Percentiles rank a stretch among this genome's conserved stretches.
phyloP scores from a whole-genome alignment of 1,284 basidiomycete species.

The Exobasidium rhododendri region DNA sequence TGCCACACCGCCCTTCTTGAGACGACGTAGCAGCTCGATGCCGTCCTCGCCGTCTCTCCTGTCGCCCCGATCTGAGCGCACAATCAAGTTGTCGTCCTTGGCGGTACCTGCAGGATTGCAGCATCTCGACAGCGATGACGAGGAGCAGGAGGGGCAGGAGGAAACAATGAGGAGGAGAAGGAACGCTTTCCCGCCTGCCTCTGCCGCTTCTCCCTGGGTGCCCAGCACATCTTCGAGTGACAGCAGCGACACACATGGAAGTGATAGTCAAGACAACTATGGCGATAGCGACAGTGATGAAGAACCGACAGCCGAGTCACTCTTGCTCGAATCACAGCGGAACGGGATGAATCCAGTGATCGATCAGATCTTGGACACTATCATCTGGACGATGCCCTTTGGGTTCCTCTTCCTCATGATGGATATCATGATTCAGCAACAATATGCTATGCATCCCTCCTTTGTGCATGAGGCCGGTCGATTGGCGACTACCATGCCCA shows the following conservation, averaged over 20 bases:
- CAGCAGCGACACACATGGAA: too few species aligned
- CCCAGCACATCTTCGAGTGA: not conserved
- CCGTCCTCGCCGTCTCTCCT: not conserved
- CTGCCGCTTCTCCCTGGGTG: not conserved
- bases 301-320: not conserved
- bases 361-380: constrained; percentile 35
- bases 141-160: not conserved
- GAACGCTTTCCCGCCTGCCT: not conserved
- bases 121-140: not conserved
- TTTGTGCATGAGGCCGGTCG: constrained; percentile 25
- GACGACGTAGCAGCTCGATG: not conserved
- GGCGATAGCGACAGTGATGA: constrained; percentile 3
- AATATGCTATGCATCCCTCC: constrained; percentile 44
- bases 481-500: constrained; percentile 30
- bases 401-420: constrained; percentile 46
- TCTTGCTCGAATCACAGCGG: not conserved
- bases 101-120: not conserved
- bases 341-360: constrained; percentile 27
- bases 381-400: constrained; percentile 52
- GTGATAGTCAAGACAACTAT: constrained; percentile 1
- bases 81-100: not conserved
- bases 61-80: not conserved
- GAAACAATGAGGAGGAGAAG: not conserved
- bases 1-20: not conserved
- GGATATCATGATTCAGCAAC: constrained; percentile 50